These are phyloP conservation scores for Dorcoceras hygrometricum DNA, from an alignment of 257 asterid genomes.

Conservation along the genomic window DNA sequence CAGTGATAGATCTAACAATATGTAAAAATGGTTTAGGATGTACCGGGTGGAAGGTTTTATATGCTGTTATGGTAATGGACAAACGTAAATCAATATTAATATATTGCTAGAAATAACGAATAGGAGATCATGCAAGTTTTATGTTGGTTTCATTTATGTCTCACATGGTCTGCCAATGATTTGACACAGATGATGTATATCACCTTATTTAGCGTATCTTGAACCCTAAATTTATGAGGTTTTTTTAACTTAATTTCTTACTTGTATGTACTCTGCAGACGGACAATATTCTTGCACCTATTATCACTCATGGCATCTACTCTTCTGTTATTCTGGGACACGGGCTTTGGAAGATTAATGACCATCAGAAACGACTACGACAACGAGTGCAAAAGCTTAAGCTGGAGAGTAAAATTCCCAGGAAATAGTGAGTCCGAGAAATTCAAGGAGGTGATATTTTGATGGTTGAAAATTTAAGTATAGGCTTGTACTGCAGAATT, in stretches of 20 bases:
- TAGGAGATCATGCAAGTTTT: too few relatives aligned
- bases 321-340: conserved; percentile 83
- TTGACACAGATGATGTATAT: too few relatives aligned
- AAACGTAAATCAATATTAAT: too few relatives aligned
- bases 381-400: conserved; percentile 75
- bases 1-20: not conserved
- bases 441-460: not conserved
- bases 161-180: too few relatives aligned
- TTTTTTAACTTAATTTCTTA: conserved; percentile 7
- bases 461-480: not conserved
- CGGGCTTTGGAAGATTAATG: conserved; percentile 90
- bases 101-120: too few relatives aligned
- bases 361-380: conserved; percentile 66
- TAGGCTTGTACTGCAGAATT: not conserved
- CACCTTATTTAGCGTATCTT: not conserved
- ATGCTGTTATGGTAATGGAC: too few relatives aligned
- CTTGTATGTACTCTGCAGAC: conserved; percentile 44
- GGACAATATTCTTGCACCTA: conserved; percentile 80
- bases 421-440: conserved; percentile 23
- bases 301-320: conserved; percentile 87
- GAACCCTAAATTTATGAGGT: not conserved
- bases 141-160: too few relatives aligned
- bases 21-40: not conserved
- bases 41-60: not conserved
- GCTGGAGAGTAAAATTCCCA: conserved; percentile 40